Conservation (phyloP, 1,139 yeast species). For the Taphrina confusa region DNA sequence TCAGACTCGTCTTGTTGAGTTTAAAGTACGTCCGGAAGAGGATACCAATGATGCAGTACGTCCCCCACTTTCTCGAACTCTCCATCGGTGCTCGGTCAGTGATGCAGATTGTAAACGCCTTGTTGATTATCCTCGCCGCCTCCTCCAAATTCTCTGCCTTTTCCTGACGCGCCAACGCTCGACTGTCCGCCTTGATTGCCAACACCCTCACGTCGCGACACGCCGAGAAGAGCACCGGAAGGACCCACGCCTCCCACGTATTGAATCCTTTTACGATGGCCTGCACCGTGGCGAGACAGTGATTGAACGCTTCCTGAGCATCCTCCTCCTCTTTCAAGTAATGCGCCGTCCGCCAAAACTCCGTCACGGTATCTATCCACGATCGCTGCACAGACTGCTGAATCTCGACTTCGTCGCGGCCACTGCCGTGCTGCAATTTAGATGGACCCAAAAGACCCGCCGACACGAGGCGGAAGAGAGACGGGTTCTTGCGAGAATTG, state of each 20-base stretch:
- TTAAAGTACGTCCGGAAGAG: conserved; percentile 72
- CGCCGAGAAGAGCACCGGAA: conserved; percentile 58
- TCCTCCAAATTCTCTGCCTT: conserved; percentile 59
- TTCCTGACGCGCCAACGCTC: conserved; percentile 13
- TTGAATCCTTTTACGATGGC: conserved; percentile 25
- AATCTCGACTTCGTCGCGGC: conserved; percentile 23
- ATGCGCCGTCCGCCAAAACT: conserved; percentile 33
- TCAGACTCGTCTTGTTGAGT: conserved; percentile 70
- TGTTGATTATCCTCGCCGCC: conserved; percentile 59
- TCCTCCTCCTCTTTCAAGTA: not conserved
- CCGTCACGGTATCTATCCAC: conserved; percentile 30
- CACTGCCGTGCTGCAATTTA: not conserved
- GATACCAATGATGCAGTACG: conserved; percentile 71
- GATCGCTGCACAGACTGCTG: not conserved
- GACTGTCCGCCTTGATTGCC: conserved; percentile 45
- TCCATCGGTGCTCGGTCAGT: conserved; percentile 66
- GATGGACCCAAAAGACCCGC: conserved; percentile 11
- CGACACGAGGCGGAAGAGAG: conserved; percentile 1
- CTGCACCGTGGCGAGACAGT: conserved; percentile 13
- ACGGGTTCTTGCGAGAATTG: conserved; percentile 30
- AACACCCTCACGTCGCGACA: conserved; percentile 57
- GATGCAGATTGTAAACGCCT: conserved; percentile 72
- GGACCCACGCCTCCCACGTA: conserved; percentile 55
- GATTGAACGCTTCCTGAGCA: conserved; percentile 18
- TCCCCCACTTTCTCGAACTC: conserved; percentile 62